These are phyloP conservation scores for Globisporangium radiosum DNA, from an alignment of 352 stramenopile species.

Conservation along the genomic window DNA sequence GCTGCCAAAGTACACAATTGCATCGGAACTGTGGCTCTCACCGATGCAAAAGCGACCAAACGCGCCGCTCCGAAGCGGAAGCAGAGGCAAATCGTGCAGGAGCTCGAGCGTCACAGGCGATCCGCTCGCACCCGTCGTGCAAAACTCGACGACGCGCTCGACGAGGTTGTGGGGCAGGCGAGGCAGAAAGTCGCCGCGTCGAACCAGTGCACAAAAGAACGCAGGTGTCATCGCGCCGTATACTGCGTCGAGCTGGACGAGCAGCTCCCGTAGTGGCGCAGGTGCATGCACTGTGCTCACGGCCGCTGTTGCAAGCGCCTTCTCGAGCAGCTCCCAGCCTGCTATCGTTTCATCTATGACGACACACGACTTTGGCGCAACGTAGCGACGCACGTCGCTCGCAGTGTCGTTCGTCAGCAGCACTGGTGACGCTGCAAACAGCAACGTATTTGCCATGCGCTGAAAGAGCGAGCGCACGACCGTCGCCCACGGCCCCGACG, in stretches of 20 bases:
- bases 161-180: conserved; percentile 19
- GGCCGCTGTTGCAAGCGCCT: conserved; percentile 18
- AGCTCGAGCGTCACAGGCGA: conserved; percentile 5
- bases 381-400: conserved; percentile 8
- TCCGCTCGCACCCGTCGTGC: conserved; percentile 15
- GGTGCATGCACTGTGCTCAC: conserved; percentile 32
- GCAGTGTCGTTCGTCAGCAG: neutral
- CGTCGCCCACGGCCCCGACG: conserved; percentile 41
- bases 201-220: conserved; percentile 44
- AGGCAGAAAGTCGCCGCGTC: conserved; percentile 29
- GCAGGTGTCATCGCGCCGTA: conserved; percentile 45
- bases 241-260: conserved; percentile 44
- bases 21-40: conserved; percentile 1
- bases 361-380: conserved; percentile 29
- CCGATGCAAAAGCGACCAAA: conserved; percentile 26
- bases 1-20: conserved; percentile 35
- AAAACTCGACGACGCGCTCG: conserved; percentile 41
- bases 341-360: conserved; percentile 40
- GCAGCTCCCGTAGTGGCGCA: conserved; percentile 23
- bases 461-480: conserved; percentile 49
- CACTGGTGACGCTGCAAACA: conserved; percentile 37
- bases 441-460: conserved; percentile 34
- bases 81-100: conserved; percentile 35
- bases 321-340: conserved; percentile 37
- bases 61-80: conserved; percentile 34